These are phyloP conservation scores for Escallonia herrerae DNA, from an alignment of 129 eudicot species.

Conservation along the genomic window DNA sequence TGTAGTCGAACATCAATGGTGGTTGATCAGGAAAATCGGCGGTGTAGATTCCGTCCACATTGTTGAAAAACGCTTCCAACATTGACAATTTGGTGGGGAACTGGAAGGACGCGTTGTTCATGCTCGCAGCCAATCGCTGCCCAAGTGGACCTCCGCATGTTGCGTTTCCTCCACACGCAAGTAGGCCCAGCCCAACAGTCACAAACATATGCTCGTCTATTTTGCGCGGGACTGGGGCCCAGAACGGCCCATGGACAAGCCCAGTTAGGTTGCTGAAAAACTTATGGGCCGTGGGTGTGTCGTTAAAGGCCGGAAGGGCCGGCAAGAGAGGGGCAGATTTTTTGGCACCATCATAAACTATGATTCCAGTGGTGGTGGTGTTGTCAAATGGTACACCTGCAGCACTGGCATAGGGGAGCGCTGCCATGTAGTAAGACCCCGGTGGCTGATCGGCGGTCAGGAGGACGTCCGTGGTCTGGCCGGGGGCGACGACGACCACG, in stretches of 20 bases:
- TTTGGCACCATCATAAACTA: slow-evolving; percentile 25
- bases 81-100: slow-evolving; percentile 43
- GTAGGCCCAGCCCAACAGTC: slow-evolving; percentile 57
- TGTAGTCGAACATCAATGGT: slow-evolving; percentile 47
- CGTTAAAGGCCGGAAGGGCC: slow-evolving; percentile 46
- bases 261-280: slow-evolving; percentile 46
- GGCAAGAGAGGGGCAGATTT: slow-evolving; percentile 45
- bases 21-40: slow-evolving; percentile 57
- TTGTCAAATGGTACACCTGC: slow-evolving; percentile 21
- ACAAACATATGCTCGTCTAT: slow-evolving; percentile 57
- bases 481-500: slow-evolving; percentile 51
- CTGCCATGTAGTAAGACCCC: slow-evolving; percentile 67
- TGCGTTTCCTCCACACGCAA: slow-evolving; percentile 28
- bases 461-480: slow-evolving; percentile 72
- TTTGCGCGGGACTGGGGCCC: slow-evolving; percentile 37
- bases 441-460: slow-evolving; percentile 49
- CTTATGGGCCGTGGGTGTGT: slow-evolving; percentile 43
- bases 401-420: slow-evolving; percentile 41
- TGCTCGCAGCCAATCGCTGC: slow-evolving; percentile 51
- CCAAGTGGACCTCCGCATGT: slow-evolving; percentile 42
- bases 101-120: slow-evolving; percentile 59
- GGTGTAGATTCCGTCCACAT: slow-evolving; percentile 47
- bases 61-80: slow-evolving; percentile 42
- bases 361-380: slow-evolving; percentile 55
- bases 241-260: slow-evolving; percentile 42